Evolutionary conservation across 2,329 filamentous ascomycete genomes (phyloP), one percentile per base, ranked within the genome.

Genomic region (Calonectria ilicicola): DNA sequence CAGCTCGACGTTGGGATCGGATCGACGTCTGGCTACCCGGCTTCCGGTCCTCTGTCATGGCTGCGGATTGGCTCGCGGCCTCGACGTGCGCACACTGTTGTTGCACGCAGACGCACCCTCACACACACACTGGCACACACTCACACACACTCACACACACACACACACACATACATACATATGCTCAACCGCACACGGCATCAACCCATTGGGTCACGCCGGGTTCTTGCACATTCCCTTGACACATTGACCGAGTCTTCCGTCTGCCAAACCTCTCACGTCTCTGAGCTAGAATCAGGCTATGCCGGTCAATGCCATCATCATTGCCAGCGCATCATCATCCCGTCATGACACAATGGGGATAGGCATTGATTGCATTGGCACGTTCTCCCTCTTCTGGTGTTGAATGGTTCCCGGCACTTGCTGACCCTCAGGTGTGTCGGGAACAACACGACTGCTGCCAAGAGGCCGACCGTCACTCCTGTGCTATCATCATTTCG

Each of bases 321-420:
- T 51, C 67, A 72, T 68, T 73, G 76, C 77, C 76, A 79, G 64
- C 77, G 75, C 76, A 79, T 76, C 73, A 79, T 76, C 73, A 65
- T 65, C 60, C 51, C 72, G 69, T 67, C 67, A 75, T 79, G 71
- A 70, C 74, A 78, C 65, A 70, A 76, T 72, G 38, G 66, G 32
- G 15, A 9, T n/a, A 32, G 26, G n/a, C 58, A 46, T 32, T 67
- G 23, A 46, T 32, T 67, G 23, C 62, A 44, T 32, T 35, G 51
- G 70, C 75, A 79, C 73, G 75, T 79, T 78, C 68, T 74, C 63
- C 65, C 49, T 67, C n/a, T 51, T 53, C 58, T 66, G 53, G 51
- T 58, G 38, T 38, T 77, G 74, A 77, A 77, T 77, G 77, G 76
- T 49, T 69, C 71, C 15, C 23, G 26, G 46, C 7, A 8, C 23